Percentiles rank a stretch among this genome's conserved stretches.
Conservation (phyloP, 2,329 filamentous ascomycete genomes). For the Aspergillus versicolor region DNA sequence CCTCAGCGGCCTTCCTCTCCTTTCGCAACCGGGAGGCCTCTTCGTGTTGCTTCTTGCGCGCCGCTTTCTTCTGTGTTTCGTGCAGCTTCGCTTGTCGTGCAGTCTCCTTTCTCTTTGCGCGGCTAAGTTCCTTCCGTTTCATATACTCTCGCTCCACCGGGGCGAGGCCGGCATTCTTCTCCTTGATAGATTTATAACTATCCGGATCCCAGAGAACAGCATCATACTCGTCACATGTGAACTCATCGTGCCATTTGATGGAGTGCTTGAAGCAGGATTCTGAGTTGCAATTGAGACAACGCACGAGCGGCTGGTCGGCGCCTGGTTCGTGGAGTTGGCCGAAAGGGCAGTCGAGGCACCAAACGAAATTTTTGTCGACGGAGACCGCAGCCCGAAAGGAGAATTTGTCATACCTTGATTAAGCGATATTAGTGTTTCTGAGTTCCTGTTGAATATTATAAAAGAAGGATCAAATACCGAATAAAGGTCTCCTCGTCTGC, state of each 20-base stretch:
- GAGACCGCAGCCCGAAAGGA: slow-evolving; percentile 7
- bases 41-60: not conserved
- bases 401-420: slow-evolving; percentile 1
- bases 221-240: slow-evolving; percentile 14
- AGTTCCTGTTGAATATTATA: not conserved
- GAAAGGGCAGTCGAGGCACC: slow-evolving; percentile 11
- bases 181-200: slow-evolving; percentile 5
- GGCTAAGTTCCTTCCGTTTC: not conserved
- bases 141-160: not conserved
- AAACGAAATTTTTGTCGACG: slow-evolving; percentile 12
- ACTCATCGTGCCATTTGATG: slow-evolving; percentile 13
- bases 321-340: slow-evolving; percentile 11
- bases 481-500: slow-evolving; percentile 7
- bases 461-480: not conserved
- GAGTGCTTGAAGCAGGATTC: slow-evolving; percentile 12
- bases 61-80: slow-evolving; percentile 4
- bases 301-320: slow-evolving; percentile 1
- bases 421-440: not conserved
- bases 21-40: not conserved
- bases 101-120: not conserved
- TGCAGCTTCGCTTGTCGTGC: not conserved
- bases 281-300: not conserved
- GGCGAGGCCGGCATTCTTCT: not conserved
- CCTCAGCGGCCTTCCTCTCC: not conserved
- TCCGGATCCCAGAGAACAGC: slow-evolving; percentile 11